phyloP scores from a whole-genome alignment of 345 rosid genomes.

The Eucalyptus dawsonii region DNA sequence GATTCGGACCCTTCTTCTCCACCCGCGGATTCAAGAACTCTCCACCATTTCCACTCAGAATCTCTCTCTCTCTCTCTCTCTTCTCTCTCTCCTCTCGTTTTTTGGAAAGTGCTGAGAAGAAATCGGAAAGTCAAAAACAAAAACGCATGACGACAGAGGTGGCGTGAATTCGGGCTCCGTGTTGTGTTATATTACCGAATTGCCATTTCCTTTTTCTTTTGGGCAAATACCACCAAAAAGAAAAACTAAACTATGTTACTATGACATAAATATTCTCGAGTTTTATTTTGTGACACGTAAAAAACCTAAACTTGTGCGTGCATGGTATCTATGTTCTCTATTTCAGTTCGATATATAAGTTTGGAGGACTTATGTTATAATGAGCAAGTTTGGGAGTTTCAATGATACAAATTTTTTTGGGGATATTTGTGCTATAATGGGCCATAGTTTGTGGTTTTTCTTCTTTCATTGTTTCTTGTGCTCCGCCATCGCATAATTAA shows the following conservation, averaged over 20 bases:
- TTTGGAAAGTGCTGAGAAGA: background rate
- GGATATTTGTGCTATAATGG: too few relatives aligned
- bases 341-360: too few relatives aligned
- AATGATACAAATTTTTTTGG: too few relatives aligned
- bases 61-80: background rate
- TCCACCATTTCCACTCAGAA: background rate
- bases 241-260: too few relatives aligned
- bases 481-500: background rate
- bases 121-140: background rate
- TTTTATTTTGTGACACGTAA: too few relatives aligned
- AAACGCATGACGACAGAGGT: background rate
- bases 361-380: too few relatives aligned
- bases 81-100: background rate
- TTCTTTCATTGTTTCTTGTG: background rate
- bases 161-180: background rate
- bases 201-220: background rate
- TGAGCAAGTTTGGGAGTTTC: too few relatives aligned
- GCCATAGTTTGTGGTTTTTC: too few relatives aligned
- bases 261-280: too few relatives aligned
- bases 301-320: too few relatives aligned
- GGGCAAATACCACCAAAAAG: background rate
- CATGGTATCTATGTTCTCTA: too few relatives aligned
- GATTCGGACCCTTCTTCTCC: background rate
- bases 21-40: background rate
- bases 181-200: background rate